Base-by-base conservation (phyloP, 83 land plant genomes). In the Diphasiastrum complanatum region DNA sequence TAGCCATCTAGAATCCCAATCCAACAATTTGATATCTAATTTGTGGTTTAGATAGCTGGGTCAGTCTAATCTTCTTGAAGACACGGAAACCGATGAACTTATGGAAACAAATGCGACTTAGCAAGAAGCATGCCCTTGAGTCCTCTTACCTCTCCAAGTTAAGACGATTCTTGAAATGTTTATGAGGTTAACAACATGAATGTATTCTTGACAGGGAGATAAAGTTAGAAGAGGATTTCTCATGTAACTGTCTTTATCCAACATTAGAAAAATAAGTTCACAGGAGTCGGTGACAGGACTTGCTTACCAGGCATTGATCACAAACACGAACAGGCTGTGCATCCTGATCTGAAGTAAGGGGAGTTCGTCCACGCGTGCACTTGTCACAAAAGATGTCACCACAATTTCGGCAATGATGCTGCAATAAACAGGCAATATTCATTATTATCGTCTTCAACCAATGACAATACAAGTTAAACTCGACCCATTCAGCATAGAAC, bases 391-490 rank as follows among this genome's bases (percentile, higher is more conserved):
- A 93, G 12, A 93, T 78, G 63, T 93, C 98, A 24, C 98, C 98
- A 67, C 98, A 93, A 60, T 89, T 93, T 67, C 98, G 79, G 63
- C 98, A 93, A 65, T 93, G 98, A 67, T 93, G 98, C 98, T 93
- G 41, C 24, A 46, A 31, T 22, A 51, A 53, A 22, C 0, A 41
- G n/a, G n/a, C 45, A 14, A 41, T 18, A 14, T 41, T 14, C 45
- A 41, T 18, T 41, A 41, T 14, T 41, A n/a, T n/a, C n/a, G n/a
- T n/a, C n/a, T n/a, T n/a, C n/a, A n/a, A n/a, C n/a, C n/a, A n/a
- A n/a, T n/a, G n/a, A n/a, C n/a, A n/a, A n/a, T n/a, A n/a, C n/a
- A n/a, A n/a, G n/a, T n/a, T n/a, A n/a, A n/a, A n/a, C n/a, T n/a
- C n/a, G n/a, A n/a, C n/a, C n/a, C n/a, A n/a, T n/a, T n/a, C n/a